Conservation (phyloP, 805 yeast genomes). For the Ogataea methanolica region DNA sequence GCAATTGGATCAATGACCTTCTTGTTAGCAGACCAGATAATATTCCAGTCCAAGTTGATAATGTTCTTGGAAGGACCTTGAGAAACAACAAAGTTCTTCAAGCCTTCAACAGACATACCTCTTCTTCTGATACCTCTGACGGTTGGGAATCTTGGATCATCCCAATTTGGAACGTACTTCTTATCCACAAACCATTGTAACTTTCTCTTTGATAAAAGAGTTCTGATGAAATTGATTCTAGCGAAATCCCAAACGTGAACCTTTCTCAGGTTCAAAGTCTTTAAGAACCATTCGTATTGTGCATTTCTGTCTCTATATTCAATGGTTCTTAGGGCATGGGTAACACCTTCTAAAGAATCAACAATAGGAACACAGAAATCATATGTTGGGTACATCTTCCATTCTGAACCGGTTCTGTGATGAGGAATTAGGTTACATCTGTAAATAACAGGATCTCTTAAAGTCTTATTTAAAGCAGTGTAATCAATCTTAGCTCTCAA, state of each 20-base stretch:
- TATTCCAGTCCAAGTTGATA: conserved; percentile 94
- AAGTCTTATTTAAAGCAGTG: conserved; percentile 85
- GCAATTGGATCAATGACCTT: conserved; percentile 96
- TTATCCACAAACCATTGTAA: conserved; percentile 99
- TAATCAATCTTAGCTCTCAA: conserved; percentile 95
- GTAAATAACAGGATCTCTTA: conserved; percentile 97
- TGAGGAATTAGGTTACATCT: conserved; percentile 97
- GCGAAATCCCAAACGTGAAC: conserved; percentile 98
- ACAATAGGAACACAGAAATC: conserved; percentile 98
- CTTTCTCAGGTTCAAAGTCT: conserved; percentile 76
- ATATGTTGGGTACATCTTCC: conserved; percentile 98
- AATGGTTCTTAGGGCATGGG: conserved; percentile 96
- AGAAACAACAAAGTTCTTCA: conserved; percentile 84
- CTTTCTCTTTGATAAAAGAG: conserved; percentile 93
- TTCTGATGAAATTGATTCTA: conserved; percentile 94
- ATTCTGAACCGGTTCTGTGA: conserved; percentile 86
- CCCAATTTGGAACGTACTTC: conserved; percentile 87
- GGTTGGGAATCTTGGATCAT: conserved; percentile 99
- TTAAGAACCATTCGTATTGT: conserved; percentile 94
- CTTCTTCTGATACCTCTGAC: conserved; percentile 99
- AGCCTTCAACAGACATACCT: conserved; percentile 99
- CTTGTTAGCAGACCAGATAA: conserved; percentile 97
- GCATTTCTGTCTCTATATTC: conserved; percentile 99
- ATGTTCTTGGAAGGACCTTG: conserved; percentile 99
- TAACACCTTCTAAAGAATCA: conserved; percentile 93